phyloP scores from a whole-genome alignment of 2,329 filamentous ascomycete genomes.

The Diaporthe caulivora region DNA sequence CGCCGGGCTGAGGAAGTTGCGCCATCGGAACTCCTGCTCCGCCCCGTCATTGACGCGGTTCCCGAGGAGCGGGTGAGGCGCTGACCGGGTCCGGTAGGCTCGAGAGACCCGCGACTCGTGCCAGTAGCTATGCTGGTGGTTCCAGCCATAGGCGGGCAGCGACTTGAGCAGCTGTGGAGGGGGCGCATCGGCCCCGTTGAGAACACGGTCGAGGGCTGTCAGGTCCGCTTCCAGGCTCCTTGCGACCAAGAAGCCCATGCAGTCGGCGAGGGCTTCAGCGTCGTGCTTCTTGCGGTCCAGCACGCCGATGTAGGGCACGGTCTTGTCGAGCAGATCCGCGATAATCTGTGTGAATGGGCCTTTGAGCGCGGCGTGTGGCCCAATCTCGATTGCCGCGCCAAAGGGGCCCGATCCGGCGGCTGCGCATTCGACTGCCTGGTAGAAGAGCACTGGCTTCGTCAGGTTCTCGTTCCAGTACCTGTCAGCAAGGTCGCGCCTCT shows the following conservation, averaged over 20 bases:
- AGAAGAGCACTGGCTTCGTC: neutral
- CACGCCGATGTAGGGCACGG: too few relatives aligned
- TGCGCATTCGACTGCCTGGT: neutral
- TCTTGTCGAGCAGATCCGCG: too few relatives aligned
- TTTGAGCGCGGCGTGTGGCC: neutral
- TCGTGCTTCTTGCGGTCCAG: too few relatives aligned
- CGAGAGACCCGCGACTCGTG: constrained; percentile 36
- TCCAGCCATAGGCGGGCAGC: constrained; percentile 37
- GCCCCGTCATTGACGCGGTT: neutral
- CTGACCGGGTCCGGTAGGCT: constrained; percentile 41
- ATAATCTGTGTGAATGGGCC: too few relatives aligned
- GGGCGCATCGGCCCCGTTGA: constrained; percentile 22
- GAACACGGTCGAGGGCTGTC: neutral
- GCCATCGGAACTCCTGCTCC: constrained; percentile 13
- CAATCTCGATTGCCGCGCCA: neutral
- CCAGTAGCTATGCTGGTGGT: constrained; percentile 34
- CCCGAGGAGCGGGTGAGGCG: too few relatives aligned
- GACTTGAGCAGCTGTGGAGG: too few relatives aligned
- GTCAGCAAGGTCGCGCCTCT: too few relatives aligned
- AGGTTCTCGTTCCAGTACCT: neutral
- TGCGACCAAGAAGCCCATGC: too few relatives aligned
- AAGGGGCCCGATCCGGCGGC: constrained; percentile 2
- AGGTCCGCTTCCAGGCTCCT: too few relatives aligned
- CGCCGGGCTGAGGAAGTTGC: constrained; percentile 4
- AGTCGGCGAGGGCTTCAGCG: too few relatives aligned